Conservation (phyloP, 306 rosid genomes). For the Hylodesmum podocarpum region DNA sequence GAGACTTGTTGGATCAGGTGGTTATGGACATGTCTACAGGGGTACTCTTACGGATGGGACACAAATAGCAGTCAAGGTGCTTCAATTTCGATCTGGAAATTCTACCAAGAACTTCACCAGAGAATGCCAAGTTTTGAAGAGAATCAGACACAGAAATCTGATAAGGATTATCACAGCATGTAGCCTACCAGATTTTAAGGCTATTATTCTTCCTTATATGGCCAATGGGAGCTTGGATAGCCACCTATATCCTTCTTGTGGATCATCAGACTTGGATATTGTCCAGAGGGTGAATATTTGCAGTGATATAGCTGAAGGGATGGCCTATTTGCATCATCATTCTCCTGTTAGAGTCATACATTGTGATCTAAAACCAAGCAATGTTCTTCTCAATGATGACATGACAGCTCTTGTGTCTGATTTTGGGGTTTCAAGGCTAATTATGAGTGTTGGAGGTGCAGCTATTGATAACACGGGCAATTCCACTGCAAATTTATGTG, state of each 20-base stretch:
- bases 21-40: slow-evolving; percentile 61
- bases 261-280: slow-evolving; percentile 58
- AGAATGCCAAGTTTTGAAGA: slow-evolving; percentile 71
- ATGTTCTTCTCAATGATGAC: slow-evolving; percentile 70
- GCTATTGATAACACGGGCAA: slow-evolving; percentile 55
- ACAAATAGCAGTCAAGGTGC: slow-evolving; percentile 59
- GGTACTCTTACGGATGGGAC: slow-evolving; percentile 63
- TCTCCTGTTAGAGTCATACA: slow-evolving; percentile 72
- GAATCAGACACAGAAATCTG: slow-evolving; percentile 72
- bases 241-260: slow-evolving; percentile 50
- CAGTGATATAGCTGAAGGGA: slow-evolving; percentile 77
- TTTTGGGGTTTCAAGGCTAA: slow-evolving; percentile 65
- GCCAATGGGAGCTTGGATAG: slow-evolving; percentile 73
- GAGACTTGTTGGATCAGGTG: slow-evolving; percentile 58
- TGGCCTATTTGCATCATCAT: slow-evolving; percentile 81
- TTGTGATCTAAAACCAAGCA: slow-evolving; percentile 74
- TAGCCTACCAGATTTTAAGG: slow-evolving; percentile 73
- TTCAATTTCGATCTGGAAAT: slow-evolving; percentile 60
- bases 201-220: slow-evolving; percentile 74
- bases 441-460: slow-evolving; percentile 50
- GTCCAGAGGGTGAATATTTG: slow-evolving; percentile 68
- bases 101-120: slow-evolving; percentile 62
- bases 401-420: slow-evolving; percentile 80
- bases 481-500: slow-evolving; percentile 58
- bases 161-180: slow-evolving; percentile 78